Evolutionary conservation across 2,329 filamentous ascomycete species (phyloP), one percentile per base, ranked within the genome.

Genomic region (Nigrospora sphaerica): DNA sequence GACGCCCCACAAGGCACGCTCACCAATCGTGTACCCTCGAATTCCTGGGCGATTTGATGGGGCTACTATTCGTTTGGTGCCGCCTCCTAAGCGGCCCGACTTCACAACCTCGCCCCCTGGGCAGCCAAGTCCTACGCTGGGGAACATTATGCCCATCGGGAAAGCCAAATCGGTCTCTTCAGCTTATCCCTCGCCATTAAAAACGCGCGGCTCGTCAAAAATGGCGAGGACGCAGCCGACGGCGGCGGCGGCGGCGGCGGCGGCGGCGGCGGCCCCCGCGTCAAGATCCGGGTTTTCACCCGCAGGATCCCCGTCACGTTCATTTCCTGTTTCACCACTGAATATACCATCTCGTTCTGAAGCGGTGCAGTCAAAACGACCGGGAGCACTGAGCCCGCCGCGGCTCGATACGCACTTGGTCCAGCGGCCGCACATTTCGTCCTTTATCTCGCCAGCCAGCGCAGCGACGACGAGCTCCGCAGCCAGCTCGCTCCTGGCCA

Each of bases 401-500:
- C 37, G 45, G 19, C 34, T 46, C 18, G 51, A 50, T 32, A 52
- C 40, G 23, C 38, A n/a, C 17, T 37, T 34, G 36, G 44, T 42
- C n/a, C 40, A 31, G 32, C 46, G 49, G 16, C 51, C 48, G 31
- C 53, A 50, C 37, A 54, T 57, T 17, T 51, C 55, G n/a, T 51
- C 49, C n/a, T 46, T 47, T 17, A 50, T 49, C 36, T 61, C 62
- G 6, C 60, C 56, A 28, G 47, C 52, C 23, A 60, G 55, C 46
- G 46, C 53, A 31, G 51, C 48, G 46, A 62, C 57, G 18, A 59
- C 54, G 14, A 54, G 57, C 42, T 62, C 66, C 16, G 54, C 54
- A 14, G 56, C 67, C 34, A 69, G 68, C 42, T 68, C 72, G 4
- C 68, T 80, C 31, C 68, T 79, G 10, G 70, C 74, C 18, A 80